These are phyloP conservation scores for Colletotrichum salicis DNA, from an alignment of 2,329 filamentous ascomycete genomes.

Conservation along the genomic window DNA sequence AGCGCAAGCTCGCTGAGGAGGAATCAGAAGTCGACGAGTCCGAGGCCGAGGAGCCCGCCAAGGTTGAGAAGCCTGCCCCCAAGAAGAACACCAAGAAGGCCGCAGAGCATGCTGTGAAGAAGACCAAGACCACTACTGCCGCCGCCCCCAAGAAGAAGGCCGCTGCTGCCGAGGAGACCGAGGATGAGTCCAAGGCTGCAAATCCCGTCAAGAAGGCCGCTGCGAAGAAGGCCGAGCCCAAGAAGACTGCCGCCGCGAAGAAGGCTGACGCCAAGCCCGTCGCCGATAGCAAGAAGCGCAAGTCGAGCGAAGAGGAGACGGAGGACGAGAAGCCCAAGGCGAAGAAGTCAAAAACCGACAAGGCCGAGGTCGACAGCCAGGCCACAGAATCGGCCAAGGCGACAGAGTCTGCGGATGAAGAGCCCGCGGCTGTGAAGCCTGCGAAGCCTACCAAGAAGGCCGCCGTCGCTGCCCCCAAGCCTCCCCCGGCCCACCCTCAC, in stretches of 20 bases:
- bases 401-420: constrained; percentile 18
- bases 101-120: constrained; percentile 35
- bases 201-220: constrained; percentile 57
- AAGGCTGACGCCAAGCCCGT: constrained; percentile 35
- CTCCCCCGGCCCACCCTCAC: constrained; percentile 28
- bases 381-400: constrained; percentile 32
- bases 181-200: constrained; percentile 38
- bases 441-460: constrained; percentile 36
- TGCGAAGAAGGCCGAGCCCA: constrained; percentile 22
- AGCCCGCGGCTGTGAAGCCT: constrained; percentile 27
- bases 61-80: constrained; percentile 14
- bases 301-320: constrained; percentile 29
- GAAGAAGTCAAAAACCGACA: constrained; percentile 37
- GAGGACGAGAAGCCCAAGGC: constrained; percentile 37
- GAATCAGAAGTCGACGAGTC: constrained; percentile 9
- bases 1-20: constrained; percentile 30
- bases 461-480: constrained; percentile 29
- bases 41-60: constrained; percentile 7
- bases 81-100: constrained; percentile 47
- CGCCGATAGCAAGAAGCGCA: constrained; percentile 37
- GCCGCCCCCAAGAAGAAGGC: constrained; percentile 45
- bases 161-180: constrained; percentile 58
- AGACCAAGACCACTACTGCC: constrained; percentile 29
- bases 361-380: constrained; percentile 32
- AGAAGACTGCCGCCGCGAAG: constrained; percentile 63